Evolutionary conservation across 208 protist species (phyloP).

Genomic region (Trypanosoma boissoni): DNA sequence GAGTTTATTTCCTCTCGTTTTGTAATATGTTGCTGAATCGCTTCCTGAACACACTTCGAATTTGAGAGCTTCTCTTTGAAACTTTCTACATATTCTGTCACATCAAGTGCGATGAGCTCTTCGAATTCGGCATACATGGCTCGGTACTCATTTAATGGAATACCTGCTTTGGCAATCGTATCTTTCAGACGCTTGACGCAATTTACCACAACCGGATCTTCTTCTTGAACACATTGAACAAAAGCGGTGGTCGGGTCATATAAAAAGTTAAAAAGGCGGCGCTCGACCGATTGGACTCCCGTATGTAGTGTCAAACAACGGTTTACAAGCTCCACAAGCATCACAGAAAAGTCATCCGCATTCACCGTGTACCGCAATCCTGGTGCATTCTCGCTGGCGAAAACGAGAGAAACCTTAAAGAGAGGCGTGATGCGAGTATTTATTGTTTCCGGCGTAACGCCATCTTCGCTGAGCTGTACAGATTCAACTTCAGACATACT

Average conservation of each 20-base stretch:
- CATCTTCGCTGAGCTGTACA: slow-evolving; percentile 29
- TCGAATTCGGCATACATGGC: slow-evolving; percentile 61
- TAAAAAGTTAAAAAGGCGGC: slow-evolving; percentile 86
- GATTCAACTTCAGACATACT: slow-evolving; percentile 60
- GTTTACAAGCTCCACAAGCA: slow-evolving; percentile 65
- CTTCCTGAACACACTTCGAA: slow-evolving; percentile 67
- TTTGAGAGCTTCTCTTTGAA: slow-evolving; percentile 71
- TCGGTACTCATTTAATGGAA: slow-evolving; percentile 70
- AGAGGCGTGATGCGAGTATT: slow-evolving; percentile 49
- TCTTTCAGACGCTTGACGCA: slow-evolving; percentile 52
- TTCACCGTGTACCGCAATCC: slow-evolving; percentile 55
- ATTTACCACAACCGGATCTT: slow-evolving; percentile 51
- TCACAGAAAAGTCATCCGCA: slow-evolving; percentile 52
- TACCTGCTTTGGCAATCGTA: slow-evolving; percentile 46
- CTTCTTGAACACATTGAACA: slow-evolving; percentile 42
- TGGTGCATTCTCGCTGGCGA: slow-evolving; percentile 14
- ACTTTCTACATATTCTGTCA: slow-evolving; percentile 59
- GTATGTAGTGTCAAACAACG: slow-evolving; percentile 67
- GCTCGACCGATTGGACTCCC: slow-evolving; percentile 90
- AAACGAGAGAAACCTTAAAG: slow-evolving; percentile 51
- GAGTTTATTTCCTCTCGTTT: slow-evolving; percentile 56
- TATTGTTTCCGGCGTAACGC: slow-evolving; percentile 31
- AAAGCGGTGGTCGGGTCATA: slow-evolving; percentile 82
- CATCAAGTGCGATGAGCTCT: slow-evolving; percentile 76
- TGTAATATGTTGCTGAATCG: slow-evolving; percentile 69